Base-by-base conservation (phyloP, 495 filamentous ascomycete genomes). In the Neurospora africana region DNA sequence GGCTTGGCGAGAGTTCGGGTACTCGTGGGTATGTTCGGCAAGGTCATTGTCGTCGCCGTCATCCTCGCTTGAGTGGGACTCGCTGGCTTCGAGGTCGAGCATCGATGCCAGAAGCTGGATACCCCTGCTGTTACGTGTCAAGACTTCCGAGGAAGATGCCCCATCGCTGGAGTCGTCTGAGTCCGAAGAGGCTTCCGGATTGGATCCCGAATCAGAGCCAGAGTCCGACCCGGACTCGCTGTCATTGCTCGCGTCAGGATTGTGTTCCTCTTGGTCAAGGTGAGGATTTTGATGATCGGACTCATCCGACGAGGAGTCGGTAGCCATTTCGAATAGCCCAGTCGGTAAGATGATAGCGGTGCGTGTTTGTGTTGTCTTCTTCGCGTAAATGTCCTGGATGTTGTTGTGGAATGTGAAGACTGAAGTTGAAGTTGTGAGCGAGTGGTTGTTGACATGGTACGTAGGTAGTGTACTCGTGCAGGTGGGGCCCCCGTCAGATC, bases 41-140 rank as follows among this genome's bases (percentile, higher is more conserved):
- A 40, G 23, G 40, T 47, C 68, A 11, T 68, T 23, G 0, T 71
- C 38, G 17, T 72, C 72, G 4, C 69, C 71, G 36, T 69, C 61
- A 37, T 70, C 41, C 1, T 40, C 70, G 65, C 77, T 75, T n/a
- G 78, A 76, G 70, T 74, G 74, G 37, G 78, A 75, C 53, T 80
- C 79, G 10, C 69, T 70, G 11, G 79, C 79, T 43, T 80, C 79
- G 41, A 80, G 61, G 35, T 79, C 76, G n/a, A 80, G 69, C 68
- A 79, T 61, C 53, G 53, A 61, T 2, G 53, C 53, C 53, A 61
- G 15, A 61, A 61, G 53, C 23, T 33, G 53, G 5, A 30, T 61
- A 33, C 53, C 53, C 53, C 27, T 61, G 13, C 53, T 33, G 53
- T 61, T 61, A 33, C 53, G 53, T 33, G 23, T 61, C 53, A 61